A percentile compares a stretch with the other conserved stretches of the same genome.
Evolutionary conservation across 2,329 filamentous ascomycete species (phyloP).

Genomic region (Paramyrothecium sp.): DNA sequence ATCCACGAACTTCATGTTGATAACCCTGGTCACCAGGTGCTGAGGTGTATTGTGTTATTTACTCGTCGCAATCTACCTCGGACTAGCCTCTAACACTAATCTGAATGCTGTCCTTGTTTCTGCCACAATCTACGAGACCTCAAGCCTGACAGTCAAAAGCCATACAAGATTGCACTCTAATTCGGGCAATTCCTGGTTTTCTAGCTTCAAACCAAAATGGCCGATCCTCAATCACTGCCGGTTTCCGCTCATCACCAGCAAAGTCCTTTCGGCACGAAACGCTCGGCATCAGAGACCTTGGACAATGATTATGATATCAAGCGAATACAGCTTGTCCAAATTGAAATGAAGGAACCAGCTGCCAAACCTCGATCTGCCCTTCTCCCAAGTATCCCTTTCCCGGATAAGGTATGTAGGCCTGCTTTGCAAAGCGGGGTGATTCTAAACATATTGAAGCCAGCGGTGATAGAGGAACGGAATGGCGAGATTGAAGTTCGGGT

Average conservation of each 20-base stretch:
- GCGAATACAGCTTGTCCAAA: background rate
- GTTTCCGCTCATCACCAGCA: background rate
- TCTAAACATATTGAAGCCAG: slow-evolving; percentile 55
- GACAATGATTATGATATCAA: background rate
- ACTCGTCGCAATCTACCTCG: too few species aligned
- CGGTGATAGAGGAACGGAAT: slow-evolving; percentile 81
- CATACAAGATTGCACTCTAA: too few species aligned
- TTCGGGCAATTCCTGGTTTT: too few species aligned
- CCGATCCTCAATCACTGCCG: background rate
- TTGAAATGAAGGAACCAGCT: background rate
- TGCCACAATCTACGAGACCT: too few species aligned
- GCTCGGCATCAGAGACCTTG: background rate
- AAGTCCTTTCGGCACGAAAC: background rate
- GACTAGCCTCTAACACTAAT: too few species aligned
- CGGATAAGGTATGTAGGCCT: background rate
- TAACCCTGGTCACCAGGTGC: too few species aligned
- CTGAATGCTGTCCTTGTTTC: too few species aligned
- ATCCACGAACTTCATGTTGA: too few species aligned
- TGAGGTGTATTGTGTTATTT: too few species aligned
- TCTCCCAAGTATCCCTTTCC: background rate
- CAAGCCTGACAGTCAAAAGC: too few species aligned
- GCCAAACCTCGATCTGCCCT: background rate
- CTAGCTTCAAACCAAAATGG: too few species aligned
- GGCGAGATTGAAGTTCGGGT: slow-evolving; percentile 91
- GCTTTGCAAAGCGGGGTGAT: background rate